phyloP scores from a whole-genome alignment of 1,284 basidiomycete genomes.

The Puccinia polysora region DNA sequence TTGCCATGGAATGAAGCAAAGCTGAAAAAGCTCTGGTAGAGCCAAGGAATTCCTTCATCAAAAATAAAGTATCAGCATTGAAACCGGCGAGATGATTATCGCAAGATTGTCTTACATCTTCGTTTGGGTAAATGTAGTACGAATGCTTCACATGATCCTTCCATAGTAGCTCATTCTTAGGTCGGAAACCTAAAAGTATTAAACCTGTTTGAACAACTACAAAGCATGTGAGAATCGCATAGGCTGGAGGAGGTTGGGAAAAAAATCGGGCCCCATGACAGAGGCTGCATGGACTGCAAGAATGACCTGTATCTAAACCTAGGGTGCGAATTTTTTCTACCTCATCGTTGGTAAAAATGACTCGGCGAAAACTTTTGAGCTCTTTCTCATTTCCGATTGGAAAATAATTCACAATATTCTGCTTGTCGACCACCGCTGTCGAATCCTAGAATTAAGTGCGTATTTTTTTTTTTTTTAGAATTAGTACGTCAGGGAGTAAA shows the following conservation, averaged over 20 bases:
- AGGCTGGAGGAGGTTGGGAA: background rate
- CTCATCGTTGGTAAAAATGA: slow-evolving; percentile 20
- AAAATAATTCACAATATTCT: slow-evolving; percentile 23
- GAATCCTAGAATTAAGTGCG: slow-evolving; percentile 7
- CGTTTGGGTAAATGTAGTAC: slow-evolving; percentile 81
- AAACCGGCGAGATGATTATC: background rate
- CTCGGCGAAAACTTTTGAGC: background rate
- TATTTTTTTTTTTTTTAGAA: background rate
- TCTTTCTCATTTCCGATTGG: slow-evolving; percentile 33
- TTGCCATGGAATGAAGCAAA: slow-evolving; percentile 73
- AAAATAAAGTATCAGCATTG: background rate
- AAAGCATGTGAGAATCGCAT: background rate
- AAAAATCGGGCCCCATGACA: no score
- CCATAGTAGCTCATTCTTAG: slow-evolving; percentile 62
- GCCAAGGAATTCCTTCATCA: slow-evolving; percentile 59
- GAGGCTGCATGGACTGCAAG: background rate
- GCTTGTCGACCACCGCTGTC: slow-evolving; percentile 19
- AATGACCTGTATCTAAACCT: slow-evolving; percentile 16
- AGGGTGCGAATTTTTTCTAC: slow-evolving; percentile 16
- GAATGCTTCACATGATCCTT: slow-evolving; percentile 90
- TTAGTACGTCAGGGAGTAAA: no score
- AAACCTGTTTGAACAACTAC: no score
- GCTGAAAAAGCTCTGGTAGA: slow-evolving; percentile 87
- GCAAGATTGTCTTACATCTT: slow-evolving; percentile 11
- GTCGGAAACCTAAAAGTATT: slow-evolving; percentile 83